These are phyloP conservation scores for Coprinopsis cinerea DNA, from an alignment of 768 basidiomycete genomes.

Conservation along the genomic window DNA sequence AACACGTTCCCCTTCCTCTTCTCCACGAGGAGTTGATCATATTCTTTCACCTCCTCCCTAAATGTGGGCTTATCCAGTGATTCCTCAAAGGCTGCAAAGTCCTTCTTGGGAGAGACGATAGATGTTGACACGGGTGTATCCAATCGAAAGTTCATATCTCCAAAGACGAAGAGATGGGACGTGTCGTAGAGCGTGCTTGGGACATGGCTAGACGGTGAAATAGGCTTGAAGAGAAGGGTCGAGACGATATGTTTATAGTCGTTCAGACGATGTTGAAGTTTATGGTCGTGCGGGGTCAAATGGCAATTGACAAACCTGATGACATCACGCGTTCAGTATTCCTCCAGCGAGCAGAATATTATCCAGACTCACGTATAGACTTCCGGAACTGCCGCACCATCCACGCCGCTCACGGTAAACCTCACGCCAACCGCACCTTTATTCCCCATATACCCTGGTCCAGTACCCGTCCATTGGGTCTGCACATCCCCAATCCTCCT, in stretches of 20 bases:
- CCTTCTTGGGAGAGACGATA: constrained; percentile 31
- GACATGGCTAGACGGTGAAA: constrained; percentile 28
- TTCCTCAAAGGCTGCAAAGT: constrained; percentile 31
- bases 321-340: constrained; percentile 4
- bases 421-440: constrained; percentile 91
- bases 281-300: constrained; percentile 73
- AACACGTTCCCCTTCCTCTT: constrained; percentile 61
- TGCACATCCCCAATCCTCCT: constrained; percentile 59
- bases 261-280: constrained; percentile 57
- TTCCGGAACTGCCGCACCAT: constrained; percentile 56
- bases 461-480: constrained; percentile 70
- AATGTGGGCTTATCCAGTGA: constrained; percentile 42
- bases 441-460: constrained; percentile 81
- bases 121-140: constrained; percentile 52
- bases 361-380: constrained; percentile 67
- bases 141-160: constrained; percentile 91
- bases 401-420: constrained; percentile 59
- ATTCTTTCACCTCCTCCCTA: constrained; percentile 60
- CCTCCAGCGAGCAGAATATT: background rate
- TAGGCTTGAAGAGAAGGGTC: constrained; percentile 69
- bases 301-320: constrained; percentile 88
- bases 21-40: constrained; percentile 65
- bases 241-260: constrained; percentile 82
- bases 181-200: constrained; percentile 72
- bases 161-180: constrained; percentile 88